Conservation (phyloP, 2,329 filamentous ascomycete species). For the Diaporthe nobilis region DNA sequence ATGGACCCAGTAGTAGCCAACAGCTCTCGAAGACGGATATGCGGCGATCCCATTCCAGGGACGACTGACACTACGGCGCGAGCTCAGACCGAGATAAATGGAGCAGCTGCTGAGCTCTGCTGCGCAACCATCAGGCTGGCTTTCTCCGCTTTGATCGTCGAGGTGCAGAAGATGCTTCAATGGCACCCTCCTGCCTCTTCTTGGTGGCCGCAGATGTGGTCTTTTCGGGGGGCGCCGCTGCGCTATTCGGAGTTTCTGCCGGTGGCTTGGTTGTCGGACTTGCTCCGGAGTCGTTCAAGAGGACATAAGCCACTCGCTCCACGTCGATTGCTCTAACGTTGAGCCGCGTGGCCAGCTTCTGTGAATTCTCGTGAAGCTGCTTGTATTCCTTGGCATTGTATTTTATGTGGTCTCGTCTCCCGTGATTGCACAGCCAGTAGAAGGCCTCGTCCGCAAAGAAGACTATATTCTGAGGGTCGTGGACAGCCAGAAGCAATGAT, state of each 20-base stretch:
- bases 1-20: not conserved
- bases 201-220: conserved; percentile 19
- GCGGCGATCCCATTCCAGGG: conserved; percentile 6
- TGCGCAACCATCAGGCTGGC: conserved; percentile 2
- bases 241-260: conserved; percentile 12
- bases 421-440: conserved; percentile 76
- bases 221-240: conserved; percentile 12
- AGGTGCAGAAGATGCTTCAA: conserved; percentile 29
- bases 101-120: conserved; percentile 16
- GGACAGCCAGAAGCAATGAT: conserved; percentile 78
- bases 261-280: conserved; percentile 1
- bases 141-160: conserved; percentile 38
- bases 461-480: conserved; percentile 70
- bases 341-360: conserved; percentile 62
- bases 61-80: not conserved
- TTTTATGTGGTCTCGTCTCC: conserved; percentile 68
- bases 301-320: conserved; percentile 80
- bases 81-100: conserved; percentile 2
- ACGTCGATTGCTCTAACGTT: conserved; percentile 71
- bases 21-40: not conserved
- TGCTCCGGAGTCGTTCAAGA: conserved; percentile 62
- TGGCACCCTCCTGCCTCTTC: conserved; percentile 31
- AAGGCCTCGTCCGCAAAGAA: conserved; percentile 89
- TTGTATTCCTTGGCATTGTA: conserved; percentile 80
- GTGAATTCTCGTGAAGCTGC: conserved; percentile 62